Conservation (phyloP, 1,284 basidiomycete species). For the Ustilago xerochloae region DNA sequence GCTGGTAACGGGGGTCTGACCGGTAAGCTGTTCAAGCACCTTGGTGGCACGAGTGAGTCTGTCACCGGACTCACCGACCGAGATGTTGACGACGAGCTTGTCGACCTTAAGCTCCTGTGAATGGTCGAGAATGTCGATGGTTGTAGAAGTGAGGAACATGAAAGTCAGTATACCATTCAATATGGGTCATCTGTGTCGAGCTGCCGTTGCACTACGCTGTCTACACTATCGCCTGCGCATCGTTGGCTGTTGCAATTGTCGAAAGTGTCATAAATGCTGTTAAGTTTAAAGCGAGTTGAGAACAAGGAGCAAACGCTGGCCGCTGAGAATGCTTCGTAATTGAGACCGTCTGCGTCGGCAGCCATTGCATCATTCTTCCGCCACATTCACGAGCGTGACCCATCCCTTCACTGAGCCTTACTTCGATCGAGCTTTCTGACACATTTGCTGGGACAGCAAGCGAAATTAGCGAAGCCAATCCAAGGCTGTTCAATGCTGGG, state of each 20-base stretch:
- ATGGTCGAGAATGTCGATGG: not conserved
- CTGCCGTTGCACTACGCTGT: not conserved
- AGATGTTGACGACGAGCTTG: constrained; percentile 99
- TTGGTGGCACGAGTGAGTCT: constrained; percentile 98
- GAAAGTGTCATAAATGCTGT: not conserved
- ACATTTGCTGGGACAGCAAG: too few relatives aligned
- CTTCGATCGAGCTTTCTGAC: too few relatives aligned
- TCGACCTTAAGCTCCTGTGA: constrained; percentile 89
- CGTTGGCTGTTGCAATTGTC: not conserved
- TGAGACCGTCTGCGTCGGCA: too few relatives aligned
- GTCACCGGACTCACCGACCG: constrained; percentile 99
- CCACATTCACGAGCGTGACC: too few relatives aligned
- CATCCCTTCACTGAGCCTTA: too few relatives aligned
- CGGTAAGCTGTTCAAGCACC: constrained; percentile 98
- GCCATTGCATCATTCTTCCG: too few relatives aligned
- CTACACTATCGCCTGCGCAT: constrained; percentile 1
- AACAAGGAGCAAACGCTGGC: not conserved
- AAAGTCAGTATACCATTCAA: constrained; percentile 3
- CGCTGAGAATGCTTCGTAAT: too few relatives aligned
- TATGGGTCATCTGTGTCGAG: not conserved
- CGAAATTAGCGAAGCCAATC: too few relatives aligned
- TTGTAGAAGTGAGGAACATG: not conserved
- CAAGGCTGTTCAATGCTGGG: too few relatives aligned
- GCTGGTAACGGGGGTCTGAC: constrained; percentile 98
- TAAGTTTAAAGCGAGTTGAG: too few relatives aligned